Evolutionary conservation across 1,284 basidiomycete genomes (phyloP).

Genomic region (Porogramme epimiltina): DNA sequence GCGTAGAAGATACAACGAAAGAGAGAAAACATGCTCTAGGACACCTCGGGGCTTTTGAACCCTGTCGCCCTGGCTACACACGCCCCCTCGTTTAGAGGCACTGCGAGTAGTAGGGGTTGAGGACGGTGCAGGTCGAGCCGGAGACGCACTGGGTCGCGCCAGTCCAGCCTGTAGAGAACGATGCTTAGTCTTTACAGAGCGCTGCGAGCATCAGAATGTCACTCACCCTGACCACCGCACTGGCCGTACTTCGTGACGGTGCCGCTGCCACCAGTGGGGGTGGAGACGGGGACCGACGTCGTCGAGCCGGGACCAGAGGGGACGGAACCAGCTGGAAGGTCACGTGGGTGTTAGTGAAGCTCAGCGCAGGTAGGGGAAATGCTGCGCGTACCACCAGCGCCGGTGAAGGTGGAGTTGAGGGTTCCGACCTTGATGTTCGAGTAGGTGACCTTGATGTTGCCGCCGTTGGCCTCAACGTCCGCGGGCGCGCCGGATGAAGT

Average conservation of each 20-base stretch:
- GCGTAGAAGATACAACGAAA: neutral
- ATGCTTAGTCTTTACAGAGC: too few relatives aligned
- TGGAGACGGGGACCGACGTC: neutral
- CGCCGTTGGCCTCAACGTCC: slow-evolving; percentile 30
- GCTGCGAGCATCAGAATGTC: too few relatives aligned
- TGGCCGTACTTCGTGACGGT: neutral
- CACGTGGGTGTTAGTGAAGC: too few relatives aligned
- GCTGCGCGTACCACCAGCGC: neutral
- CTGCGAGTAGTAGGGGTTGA: neutral
- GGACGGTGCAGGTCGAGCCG: neutral
- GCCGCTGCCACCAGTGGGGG: neutral
- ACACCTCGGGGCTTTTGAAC: neutral
- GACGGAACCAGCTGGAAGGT: too few relatives aligned
- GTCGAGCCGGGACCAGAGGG: neutral
- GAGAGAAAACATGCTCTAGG: neutral
- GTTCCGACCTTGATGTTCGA: slow-evolving; percentile 41
- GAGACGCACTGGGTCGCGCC: neutral
- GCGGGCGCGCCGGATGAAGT: slow-evolving; percentile 36
- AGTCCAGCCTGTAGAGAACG: neutral
- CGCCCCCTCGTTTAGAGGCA: neutral
- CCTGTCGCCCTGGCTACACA: neutral
- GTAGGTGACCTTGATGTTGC: slow-evolving; percentile 31
- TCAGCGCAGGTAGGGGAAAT: too few relatives aligned
- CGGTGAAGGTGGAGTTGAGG: slow-evolving; percentile 33
- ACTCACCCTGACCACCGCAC: neutral